Evolutionary conservation across 331 rosid genomes (phyloP), one percentile per base, ranked within the genome.

Genomic region (Malus hybrid): DNA sequence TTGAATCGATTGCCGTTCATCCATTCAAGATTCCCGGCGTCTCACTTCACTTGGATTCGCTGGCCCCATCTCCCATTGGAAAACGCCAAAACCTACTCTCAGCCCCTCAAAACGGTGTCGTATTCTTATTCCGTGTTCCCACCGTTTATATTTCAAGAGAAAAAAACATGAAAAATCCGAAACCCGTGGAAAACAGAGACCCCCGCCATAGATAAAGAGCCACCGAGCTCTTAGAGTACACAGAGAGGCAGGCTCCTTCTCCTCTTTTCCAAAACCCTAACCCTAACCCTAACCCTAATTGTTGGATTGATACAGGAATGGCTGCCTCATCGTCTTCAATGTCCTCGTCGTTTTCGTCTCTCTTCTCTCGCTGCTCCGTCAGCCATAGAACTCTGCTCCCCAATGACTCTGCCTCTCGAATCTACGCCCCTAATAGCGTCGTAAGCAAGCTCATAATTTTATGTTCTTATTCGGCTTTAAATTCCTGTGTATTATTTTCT

Each of bases 171-270:
- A 71, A 71, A 80, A 44, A 44, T 42, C 77, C 81, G 62, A 83
- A 73, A 64, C 76, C 61, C 56, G 76, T 67, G 78, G 78, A 65
- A 69, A 65, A 42, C 78, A 4, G 46, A 62, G 83, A 78, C 83
- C 84, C 86, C 80, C 80, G 89, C 93, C 96, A 85, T 84, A 27
- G 74, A 65, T 65, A 61, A 56, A 79, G 34, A 78, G 81, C 85
- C 77, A 63, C 22, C 46, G 55, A 50, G 64, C 69, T 56, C 65
- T 11, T 8, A 16, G 16, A 14, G 24, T 14, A 33, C 65, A 3
- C 12, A 14, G 16, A 59, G 19, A 22, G 2, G 4, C 10, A 0
- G 46, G 12, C 10, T 8, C n/a, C 60, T 48, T 20, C 28, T 67
- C 22, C 56, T 32, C 56, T 32, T 77, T 70, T 32, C 46, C 62